phyloP scores from a whole-genome alignment of 768 basidiomycete genomes.

The Mycena galericulata region DNA sequence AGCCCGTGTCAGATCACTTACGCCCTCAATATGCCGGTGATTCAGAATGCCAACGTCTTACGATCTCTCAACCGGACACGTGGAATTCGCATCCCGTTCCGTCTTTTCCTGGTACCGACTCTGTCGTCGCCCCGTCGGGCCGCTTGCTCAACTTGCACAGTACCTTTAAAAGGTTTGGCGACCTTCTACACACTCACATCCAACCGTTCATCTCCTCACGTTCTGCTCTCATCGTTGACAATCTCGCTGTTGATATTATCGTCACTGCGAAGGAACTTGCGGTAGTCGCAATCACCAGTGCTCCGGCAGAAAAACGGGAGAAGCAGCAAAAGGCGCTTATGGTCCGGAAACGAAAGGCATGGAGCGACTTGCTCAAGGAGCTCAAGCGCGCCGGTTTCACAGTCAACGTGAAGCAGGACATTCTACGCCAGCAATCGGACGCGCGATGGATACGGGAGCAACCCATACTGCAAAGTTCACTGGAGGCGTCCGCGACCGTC shows the following conservation, averaged over 20 bases:
- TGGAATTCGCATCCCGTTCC: constrained; percentile 10
- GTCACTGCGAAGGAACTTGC: constrained; percentile 69
- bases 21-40: constrained; percentile 50
- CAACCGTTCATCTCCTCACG: constrained; percentile 54
- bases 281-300: constrained; percentile 53
- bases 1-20: constrained; percentile 67
- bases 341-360: constrained; percentile 88
- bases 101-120: constrained; percentile 33
- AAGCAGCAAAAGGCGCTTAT: constrained; percentile 81
- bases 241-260: constrained; percentile 73
- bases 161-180: constrained; percentile 64
- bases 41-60: constrained; percentile 46
- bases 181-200: constrained; percentile 57
- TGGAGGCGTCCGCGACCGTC: constrained; percentile 39
- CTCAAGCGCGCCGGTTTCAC: constrained; percentile 84
- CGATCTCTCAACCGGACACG: constrained; percentile 14
- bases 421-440: constrained; percentile 67
- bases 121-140: constrained; percentile 32
- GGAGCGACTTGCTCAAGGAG: constrained; percentile 91
- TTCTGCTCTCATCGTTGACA: constrained; percentile 60
- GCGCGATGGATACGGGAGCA: constrained; percentile 77
- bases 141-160: constrained; percentile 62
- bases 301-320: constrained; percentile 61
- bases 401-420: constrained; percentile 75
- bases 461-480: constrained; percentile 48